Conservation (phyloP, 768 basidiomycete species). For the Pleurotus cornucopiae region DNA sequence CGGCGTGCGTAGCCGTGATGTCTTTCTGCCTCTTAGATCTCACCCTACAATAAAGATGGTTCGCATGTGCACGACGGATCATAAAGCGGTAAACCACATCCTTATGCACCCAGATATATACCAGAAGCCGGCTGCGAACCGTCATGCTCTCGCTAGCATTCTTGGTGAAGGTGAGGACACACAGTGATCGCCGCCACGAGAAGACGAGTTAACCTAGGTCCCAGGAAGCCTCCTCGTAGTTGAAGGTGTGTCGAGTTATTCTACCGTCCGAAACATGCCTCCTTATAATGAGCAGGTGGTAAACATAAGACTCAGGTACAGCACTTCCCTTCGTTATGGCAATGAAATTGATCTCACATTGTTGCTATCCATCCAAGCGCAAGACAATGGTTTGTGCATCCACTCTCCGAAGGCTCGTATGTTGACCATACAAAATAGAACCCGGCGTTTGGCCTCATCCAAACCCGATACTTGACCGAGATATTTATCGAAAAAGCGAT, state of each 20-base stretch:
- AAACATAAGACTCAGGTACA: constrained; percentile 42
- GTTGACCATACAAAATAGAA: constrained; percentile 32
- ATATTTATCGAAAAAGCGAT: constrained; percentile 55
- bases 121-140: constrained; percentile 44
- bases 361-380: constrained; percentile 20
- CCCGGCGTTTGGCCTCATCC: constrained; percentile 60
- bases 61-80: constrained; percentile 55
- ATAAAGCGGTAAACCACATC: constrained; percentile 61
- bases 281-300: constrained; percentile 17
- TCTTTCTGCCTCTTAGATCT: too few species aligned
- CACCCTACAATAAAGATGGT: constrained; percentile 17
- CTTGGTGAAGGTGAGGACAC: constrained; percentile 34
- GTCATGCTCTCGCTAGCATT: constrained; percentile 33
- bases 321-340: not conserved
- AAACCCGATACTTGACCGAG: constrained; percentile 52
- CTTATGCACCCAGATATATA: constrained; percentile 53
- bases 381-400: constrained; percentile 34
- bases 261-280: not conserved
- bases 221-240: too few species aligned
- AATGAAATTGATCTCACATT: too few species aligned
- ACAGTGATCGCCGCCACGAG: not conserved
- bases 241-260: not conserved
- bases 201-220: too few species aligned
- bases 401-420: too few species aligned
- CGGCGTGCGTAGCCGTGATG: too few species aligned